Evolutionary conservation across 768 basidiomycete species (phyloP).

Genomic region (Tylopilus sp.): DNA sequence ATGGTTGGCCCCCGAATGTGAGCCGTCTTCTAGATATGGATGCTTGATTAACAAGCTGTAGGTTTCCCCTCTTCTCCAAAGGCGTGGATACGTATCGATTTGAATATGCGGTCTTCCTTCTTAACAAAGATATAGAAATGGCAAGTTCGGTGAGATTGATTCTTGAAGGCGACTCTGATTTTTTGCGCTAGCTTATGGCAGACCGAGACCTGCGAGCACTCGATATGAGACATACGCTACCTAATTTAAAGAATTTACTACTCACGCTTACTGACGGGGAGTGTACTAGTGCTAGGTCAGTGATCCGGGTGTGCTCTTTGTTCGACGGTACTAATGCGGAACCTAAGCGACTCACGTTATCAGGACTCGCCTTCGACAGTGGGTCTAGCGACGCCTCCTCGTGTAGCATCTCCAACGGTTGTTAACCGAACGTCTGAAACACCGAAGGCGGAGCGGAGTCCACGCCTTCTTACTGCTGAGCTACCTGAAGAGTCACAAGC

Average conservation of each 20-base stretch:
- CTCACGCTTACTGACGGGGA: slow-evolving; percentile 80
- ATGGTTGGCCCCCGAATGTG: slow-evolving; percentile 96
- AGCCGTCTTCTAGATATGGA: slow-evolving; percentile 29
- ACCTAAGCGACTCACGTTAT: slow-evolving; percentile 14
- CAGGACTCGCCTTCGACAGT: slow-evolving; percentile 22
- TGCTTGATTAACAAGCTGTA: slow-evolving; percentile 31
- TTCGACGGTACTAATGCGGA: slow-evolving; percentile 11
- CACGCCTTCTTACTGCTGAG: slow-evolving; percentile 11
- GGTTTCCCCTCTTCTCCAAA: slow-evolving; percentile 93
- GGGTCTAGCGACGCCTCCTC: slow-evolving; percentile 25
- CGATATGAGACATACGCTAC: slow-evolving; percentile 94
- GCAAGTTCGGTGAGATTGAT: slow-evolving; percentile 36
- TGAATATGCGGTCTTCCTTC: slow-evolving; percentile 93
- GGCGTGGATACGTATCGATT: slow-evolving; percentile 97
- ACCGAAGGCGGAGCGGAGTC: slow-evolving; percentile 25
- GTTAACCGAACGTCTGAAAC: slow-evolving; percentile 20
- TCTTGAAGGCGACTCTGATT: slow-evolving; percentile 4
- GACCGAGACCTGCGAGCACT: slow-evolving; percentile 85
- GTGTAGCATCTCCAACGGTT: slow-evolving; percentile 13
- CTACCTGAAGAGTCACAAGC: slow-evolving; percentile 35
- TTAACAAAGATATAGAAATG: slow-evolving; percentile 97
- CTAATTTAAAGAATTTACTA: slow-evolving; percentile 92
- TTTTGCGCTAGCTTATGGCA: slow-evolving; percentile 68
- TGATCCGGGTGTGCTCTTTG: slow-evolving; percentile 7
- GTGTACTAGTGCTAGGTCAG: slow-evolving; percentile 45